A percentile compares a stretch with the other conserved stretches of the same genome.
Conservation (phyloP, 768 basidiomycete species). For the Phanerochaete carnosa region DNA sequence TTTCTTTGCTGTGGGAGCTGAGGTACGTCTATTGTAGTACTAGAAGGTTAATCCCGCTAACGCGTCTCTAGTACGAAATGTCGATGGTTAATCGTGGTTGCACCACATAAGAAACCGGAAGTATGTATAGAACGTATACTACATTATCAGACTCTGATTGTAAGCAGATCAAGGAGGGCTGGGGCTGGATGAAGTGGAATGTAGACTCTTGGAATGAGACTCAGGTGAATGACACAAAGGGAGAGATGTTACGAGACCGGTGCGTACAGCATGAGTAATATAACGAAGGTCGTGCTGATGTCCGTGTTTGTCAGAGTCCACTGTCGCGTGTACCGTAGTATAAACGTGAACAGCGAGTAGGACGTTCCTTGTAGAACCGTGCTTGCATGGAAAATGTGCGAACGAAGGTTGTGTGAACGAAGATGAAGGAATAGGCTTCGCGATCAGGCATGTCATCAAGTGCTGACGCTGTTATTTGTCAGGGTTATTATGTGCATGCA, state of each 20-base stretch:
- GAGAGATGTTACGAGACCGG: slow-evolving; percentile 51
- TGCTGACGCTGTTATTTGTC: background rate
- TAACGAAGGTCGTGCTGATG: background rate
- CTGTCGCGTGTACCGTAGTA: slow-evolving; percentile 49
- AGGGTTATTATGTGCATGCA: background rate
- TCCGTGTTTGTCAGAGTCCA: slow-evolving; percentile 36
- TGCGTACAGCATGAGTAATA: slow-evolving; percentile 14
- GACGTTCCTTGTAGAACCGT: background rate
- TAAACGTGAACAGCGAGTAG: slow-evolving; percentile 23
- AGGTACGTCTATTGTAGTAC: slow-evolving; percentile 11
- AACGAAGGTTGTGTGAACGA: background rate
- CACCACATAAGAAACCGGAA: slow-evolving; percentile 77
- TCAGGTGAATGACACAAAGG: slow-evolving; percentile 36
- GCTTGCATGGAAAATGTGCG: no score
- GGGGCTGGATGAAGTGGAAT: slow-evolving; percentile 68
- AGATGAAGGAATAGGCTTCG: background rate
- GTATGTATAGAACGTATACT: slow-evolving; percentile 29
- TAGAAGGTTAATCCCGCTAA: background rate
- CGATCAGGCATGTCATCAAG: background rate
- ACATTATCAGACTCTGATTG: background rate
- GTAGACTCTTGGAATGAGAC: slow-evolving; percentile 42
- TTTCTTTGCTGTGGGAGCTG: slow-evolving; percentile 62
- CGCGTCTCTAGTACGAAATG: slow-evolving; percentile 43
- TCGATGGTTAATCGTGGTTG: slow-evolving; percentile 64
- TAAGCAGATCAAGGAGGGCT: slow-evolving; percentile 57